Evolutionary conservation across 345 rosid species (phyloP), one percentile per base, ranked within the genome.

Genomic region (Citrus maxima): DNA sequence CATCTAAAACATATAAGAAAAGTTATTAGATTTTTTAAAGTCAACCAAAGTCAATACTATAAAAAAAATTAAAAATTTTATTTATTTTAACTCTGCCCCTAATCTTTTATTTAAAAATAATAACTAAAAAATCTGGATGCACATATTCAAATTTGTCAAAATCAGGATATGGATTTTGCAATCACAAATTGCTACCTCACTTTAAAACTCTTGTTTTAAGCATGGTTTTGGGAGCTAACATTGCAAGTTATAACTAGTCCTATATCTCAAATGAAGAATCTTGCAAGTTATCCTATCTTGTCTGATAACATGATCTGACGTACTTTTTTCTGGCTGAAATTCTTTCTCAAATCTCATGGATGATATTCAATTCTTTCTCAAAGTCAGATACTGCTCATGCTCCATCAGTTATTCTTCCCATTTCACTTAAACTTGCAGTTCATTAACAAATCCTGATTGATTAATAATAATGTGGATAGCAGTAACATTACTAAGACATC

Each of bases 401-500:
- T 30, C 22, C 38, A 10, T 16, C 14, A 5, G 32, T 30, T 40
- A 5, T 10, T 54, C 37, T 65, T 3, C 46, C 46, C 22, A 19
- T 65, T 34, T 64, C 42, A 64, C 21, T 3, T 10, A 8, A 65
- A 65, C 69, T 65, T 65, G 13, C 25, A 65, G 25, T 19, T 34
- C 13, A 34, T 35, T 19, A 5, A 34, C 8, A 37, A 37, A 6
- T 74, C 67, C 63, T 63, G 74, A 27, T 70, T 61, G 21, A 70
- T 61, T 28, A 66, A 56, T 38, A 38, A 83, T 81, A 84, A 67
- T 83, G 76, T 60, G 78, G 82, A 80, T 72, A 67, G 51, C 55
- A 63, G 51, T 46, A 75, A 76, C 70, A 85, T 86, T 90, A 85
- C 71, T 71, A 80, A 85, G 81, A 79, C 85, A 19, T 72, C 82